Evolutionary conservation across 257 asterid genomes (phyloP).

Genomic region (Lantana camara): DNA sequence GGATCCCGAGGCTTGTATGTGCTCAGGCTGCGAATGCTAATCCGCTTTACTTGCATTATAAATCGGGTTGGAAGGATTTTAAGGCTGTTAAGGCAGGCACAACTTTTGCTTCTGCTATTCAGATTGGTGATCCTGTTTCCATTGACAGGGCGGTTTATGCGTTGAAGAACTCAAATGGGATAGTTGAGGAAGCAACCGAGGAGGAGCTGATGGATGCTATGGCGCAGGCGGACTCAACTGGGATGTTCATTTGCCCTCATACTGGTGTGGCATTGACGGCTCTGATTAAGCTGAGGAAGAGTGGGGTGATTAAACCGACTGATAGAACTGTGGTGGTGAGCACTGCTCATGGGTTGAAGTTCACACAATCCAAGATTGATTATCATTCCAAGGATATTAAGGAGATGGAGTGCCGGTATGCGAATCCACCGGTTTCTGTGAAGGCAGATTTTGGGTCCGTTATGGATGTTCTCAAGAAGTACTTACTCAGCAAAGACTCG

Average conservation of each 20-base stretch:
- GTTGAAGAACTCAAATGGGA: conserved; percentile 62
- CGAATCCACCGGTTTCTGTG: conserved; percentile 83
- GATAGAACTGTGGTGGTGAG: conserved; percentile 91
- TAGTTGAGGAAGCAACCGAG: conserved; percentile 88
- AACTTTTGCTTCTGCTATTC: conserved; percentile 88
- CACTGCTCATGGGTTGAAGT: conserved; percentile 91
- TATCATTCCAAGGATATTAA: conserved; percentile 72
- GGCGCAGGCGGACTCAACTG: conserved; percentile 92
- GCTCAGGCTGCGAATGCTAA: conserved; percentile 92
- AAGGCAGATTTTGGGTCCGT: conserved; percentile 88
- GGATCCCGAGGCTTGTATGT: conserved; percentile 81
- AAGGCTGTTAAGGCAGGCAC: conserved; percentile 75
- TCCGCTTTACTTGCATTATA: conserved; percentile 71
- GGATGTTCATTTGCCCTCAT: conserved; percentile 93
- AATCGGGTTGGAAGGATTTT: conserved; percentile 80
- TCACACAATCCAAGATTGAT: conserved; percentile 75
- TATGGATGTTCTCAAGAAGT: conserved; percentile 84
- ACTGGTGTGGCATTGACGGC: conserved; percentile 91
- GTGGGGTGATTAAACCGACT: conserved; percentile 60
- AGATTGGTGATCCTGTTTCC: conserved; percentile 90
- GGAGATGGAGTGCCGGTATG: conserved; percentile 72
- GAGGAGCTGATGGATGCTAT: conserved; percentile 92
- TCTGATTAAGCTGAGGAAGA: conserved; percentile 66
- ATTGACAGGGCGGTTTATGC: conserved; percentile 85
- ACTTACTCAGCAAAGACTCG: conserved; percentile 61